A percentile compares a stretch with the other conserved stretches of the same genome.
Evolutionary conservation across 2,329 filamentous ascomycete species (phyloP).

Genomic region (Gaeumannomyces sp.): DNA sequence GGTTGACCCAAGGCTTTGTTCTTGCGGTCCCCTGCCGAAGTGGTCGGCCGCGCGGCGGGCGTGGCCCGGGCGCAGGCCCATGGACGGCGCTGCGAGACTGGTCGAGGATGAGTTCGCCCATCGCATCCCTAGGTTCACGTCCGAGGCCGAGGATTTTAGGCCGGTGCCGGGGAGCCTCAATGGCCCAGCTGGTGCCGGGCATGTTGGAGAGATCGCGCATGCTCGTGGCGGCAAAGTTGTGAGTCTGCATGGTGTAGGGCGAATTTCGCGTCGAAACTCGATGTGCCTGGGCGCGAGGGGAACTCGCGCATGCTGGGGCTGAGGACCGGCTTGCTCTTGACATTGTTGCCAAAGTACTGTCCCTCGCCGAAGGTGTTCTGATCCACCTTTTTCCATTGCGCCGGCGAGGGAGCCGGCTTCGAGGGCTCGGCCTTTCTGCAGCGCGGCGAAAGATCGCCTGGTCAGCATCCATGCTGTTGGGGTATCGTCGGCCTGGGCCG

Average conservation of each 20-base stretch:
- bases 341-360: conserved; percentile 30
- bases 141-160: conserved; percentile 31
- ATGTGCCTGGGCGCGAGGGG: conserved; percentile 33
- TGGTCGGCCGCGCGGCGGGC: conserved; percentile 20
- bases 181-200: conserved; percentile 14
- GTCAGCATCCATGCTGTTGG: not conserved
- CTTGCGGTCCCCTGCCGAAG: conserved; percentile 28
- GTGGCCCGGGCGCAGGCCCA: conserved; percentile 26
- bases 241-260: conserved; percentile 28
- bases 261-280: conserved; percentile 27
- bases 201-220: conserved; percentile 36
- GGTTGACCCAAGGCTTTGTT: conserved; percentile 38
- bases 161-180: conserved; percentile 13
- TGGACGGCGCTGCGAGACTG: conserved; percentile 22
- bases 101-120: conserved; percentile 26
- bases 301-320: conserved; percentile 24
- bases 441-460: conserved; percentile 6
- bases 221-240: conserved; percentile 34
- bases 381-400: conserved; percentile 26
- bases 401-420: conserved; percentile 8
- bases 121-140: conserved; percentile 31
- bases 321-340: conserved; percentile 25
- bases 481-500: not conserved
- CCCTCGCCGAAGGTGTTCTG: conserved; percentile 27
- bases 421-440: not conserved